These are phyloP conservation scores for Candida tibetensis DNA, from an alignment of 805 yeast species.

Conservation along the genomic window DNA sequence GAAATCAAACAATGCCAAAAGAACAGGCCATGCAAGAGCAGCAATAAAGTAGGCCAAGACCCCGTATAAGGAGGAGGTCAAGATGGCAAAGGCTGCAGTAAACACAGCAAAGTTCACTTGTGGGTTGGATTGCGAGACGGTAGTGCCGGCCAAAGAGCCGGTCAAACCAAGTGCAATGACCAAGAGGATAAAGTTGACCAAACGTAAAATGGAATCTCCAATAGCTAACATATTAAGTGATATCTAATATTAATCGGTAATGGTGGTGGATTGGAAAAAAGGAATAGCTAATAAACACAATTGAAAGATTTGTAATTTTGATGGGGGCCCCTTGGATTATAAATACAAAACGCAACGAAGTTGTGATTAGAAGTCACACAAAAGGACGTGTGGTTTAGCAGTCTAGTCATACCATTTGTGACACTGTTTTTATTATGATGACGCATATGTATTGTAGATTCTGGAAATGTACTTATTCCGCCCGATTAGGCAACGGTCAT, in stretches of 20 bases:
- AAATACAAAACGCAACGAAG: slow-evolving; percentile 1
- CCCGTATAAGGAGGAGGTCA: slow-evolving; percentile 80
- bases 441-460: not conserved
- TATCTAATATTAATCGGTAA: not conserved
- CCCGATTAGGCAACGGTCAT: slow-evolving; percentile 19
- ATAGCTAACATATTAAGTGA: slow-evolving; percentile 54
- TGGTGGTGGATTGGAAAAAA: too few relatives aligned
- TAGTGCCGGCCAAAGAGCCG: slow-evolving; percentile 79
- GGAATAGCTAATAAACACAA: not conserved
- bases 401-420: not conserved
- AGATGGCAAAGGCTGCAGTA: slow-evolving; percentile 80
- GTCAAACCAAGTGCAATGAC: slow-evolving; percentile 81
- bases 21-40: slow-evolving; percentile 83
- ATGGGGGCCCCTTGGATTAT: not conserved
- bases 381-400: too few relatives aligned
- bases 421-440: not conserved
- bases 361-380: slow-evolving; percentile 3
- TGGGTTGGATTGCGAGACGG: slow-evolving; percentile 50
- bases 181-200: slow-evolving; percentile 69
- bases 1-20: slow-evolving; percentile 75
- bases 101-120: slow-evolving; percentile 89
- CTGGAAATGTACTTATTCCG: not conserved
- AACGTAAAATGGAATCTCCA: slow-evolving; percentile 75
- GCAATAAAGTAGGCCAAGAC: slow-evolving; percentile 71
- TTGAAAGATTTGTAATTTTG: not conserved